Conservation (phyloP, 495 filamentous ascomycete genomes). For the Coniosporium apollinis region DNA sequence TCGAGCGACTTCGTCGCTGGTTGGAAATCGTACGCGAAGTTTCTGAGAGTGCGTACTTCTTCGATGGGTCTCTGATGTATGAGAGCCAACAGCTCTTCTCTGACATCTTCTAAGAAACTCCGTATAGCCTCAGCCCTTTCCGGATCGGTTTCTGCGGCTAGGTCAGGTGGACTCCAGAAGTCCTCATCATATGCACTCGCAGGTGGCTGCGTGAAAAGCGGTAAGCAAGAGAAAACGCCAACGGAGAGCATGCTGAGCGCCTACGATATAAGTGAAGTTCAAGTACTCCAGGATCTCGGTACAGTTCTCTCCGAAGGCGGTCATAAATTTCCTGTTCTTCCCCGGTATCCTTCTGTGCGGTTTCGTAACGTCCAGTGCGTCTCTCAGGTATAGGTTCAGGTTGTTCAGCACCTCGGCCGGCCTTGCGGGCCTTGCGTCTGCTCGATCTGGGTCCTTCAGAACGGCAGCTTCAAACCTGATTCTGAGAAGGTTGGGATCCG, state of each 20-base stretch:
- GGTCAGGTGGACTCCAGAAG: slow-evolving; percentile 28
- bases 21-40: slow-evolving; percentile 17
- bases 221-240: too few species aligned
- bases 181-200: slow-evolving; percentile 6
- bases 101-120: slow-evolving; percentile 37
- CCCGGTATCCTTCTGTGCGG: too few species aligned
- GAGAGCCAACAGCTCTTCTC: slow-evolving; percentile 33
- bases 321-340: slow-evolving; percentile 54
- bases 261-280: slow-evolving; percentile 32
- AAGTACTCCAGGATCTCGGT: slow-evolving; percentile 44
- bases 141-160: slow-evolving; percentile 19
- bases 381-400: slow-evolving; percentile 43
- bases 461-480: slow-evolving; percentile 36
- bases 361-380: slow-evolving; percentile 45
- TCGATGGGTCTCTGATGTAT: slow-evolving; percentile 27
- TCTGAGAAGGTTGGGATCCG: slow-evolving; percentile 35
- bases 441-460: slow-evolving; percentile 38
- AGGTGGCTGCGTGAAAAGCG: too few species aligned
- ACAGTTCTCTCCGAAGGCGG: slow-evolving; percentile 50
- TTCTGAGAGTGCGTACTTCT: slow-evolving; percentile 27
- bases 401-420: slow-evolving; percentile 36
- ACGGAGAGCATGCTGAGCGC: too few species aligned
- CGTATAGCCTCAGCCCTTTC: slow-evolving; percentile 30
- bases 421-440: slow-evolving; percentile 32
- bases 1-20: slow-evolving; percentile 26